These are phyloP conservation scores for Lasiosphaeriaceae sp. DNA, from an alignment of 495 filamentous ascomycete species.

Conservation along the genomic window DNA sequence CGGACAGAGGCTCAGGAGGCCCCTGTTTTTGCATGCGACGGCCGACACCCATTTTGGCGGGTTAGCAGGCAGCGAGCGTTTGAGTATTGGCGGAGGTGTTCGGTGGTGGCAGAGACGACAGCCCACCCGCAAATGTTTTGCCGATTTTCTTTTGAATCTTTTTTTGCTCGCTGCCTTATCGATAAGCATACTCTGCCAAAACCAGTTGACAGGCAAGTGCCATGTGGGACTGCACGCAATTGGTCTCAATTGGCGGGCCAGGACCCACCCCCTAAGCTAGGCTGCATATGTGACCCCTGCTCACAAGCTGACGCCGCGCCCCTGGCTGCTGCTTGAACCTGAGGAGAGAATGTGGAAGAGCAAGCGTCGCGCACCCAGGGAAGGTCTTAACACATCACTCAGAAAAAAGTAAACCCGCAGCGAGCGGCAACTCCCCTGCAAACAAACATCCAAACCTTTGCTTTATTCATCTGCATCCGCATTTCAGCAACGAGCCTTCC, in stretches of 20 bases:
- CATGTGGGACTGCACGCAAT: not conserved
- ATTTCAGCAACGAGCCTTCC: slow-evolving; percentile 9
- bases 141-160: slow-evolving; percentile 11
- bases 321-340: not conserved
- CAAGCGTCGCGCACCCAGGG: slow-evolving; percentile 12
- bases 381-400: slow-evolving; percentile 29
- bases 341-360: not conserved
- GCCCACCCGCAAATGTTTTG: slow-evolving; percentile 16
- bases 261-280: not conserved
- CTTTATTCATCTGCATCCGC: not conserved
- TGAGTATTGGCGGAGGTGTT: slow-evolving; percentile 2
- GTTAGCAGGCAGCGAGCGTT: slow-evolving; percentile 6
- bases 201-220: not conserved
- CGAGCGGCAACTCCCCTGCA: slow-evolving; percentile 2
- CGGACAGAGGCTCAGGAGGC: slow-evolving; percentile 74
- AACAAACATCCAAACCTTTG: not conserved
- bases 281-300: not conserved
- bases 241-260: not conserved
- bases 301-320: slow-evolving; percentile 3
- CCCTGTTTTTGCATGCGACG: slow-evolving; percentile 96
- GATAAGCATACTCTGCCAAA: slow-evolving; percentile 19
- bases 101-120: not conserved
- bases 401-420: slow-evolving; percentile 20
- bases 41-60: slow-evolving; percentile 71
- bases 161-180: slow-evolving; percentile 24